Percentiles rank a stretch among this genome's conserved stretches.
Conservation (phyloP, 495 filamentous ascomycete species). For the Emericellopsis terricola region DNA sequence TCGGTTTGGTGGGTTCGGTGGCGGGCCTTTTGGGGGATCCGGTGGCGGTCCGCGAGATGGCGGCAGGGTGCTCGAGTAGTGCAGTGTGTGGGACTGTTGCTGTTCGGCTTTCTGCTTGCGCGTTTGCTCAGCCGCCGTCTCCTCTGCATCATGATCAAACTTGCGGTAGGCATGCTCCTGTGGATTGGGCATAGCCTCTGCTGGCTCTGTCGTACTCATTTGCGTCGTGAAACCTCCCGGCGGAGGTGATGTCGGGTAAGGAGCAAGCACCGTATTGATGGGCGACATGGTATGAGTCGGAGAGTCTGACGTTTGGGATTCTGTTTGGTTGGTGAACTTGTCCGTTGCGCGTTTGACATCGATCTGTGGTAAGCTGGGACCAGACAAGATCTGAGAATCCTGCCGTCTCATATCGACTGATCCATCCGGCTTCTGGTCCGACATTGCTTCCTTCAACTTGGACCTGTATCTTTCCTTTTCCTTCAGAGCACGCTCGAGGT, state of each 20-base stretch:
- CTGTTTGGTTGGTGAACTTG: constrained; percentile 16
- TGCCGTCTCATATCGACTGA: constrained; percentile 1
- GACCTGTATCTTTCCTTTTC: constrained; percentile 90
- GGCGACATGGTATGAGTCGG: constrained; percentile 28
- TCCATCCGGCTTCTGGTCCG: constrained; percentile 7
- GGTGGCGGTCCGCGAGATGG: constrained; percentile 29
- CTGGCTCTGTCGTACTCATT: background rate
- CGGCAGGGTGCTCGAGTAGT: too few species aligned
- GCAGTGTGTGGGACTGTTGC: too few species aligned
- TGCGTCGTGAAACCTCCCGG: constrained; percentile 14
- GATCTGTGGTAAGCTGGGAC: background rate
- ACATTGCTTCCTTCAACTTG: constrained; percentile 58
- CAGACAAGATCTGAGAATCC: background rate
- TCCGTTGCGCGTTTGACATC: constrained; percentile 7
- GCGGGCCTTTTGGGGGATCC: constrained; percentile 24
- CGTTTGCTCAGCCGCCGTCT: constrained; percentile 21
- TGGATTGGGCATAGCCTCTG: constrained; percentile 29
- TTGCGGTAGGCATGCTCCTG: constrained; percentile 32
- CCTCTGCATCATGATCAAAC: constrained; percentile 31
- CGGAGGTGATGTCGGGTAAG: constrained; percentile 39
- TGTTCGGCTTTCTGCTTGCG: constrained; percentile 22
- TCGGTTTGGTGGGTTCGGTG: constrained; percentile 19
- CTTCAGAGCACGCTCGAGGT: constrained; percentile 77
- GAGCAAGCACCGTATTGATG: constrained; percentile 31
- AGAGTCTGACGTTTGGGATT: constrained; percentile 24